A percentile compares a stretch with the other conserved stretches of the same genome.
phyloP scores from a whole-genome alignment of 805 yeast species.

The Nakazawaea holstii region DNA sequence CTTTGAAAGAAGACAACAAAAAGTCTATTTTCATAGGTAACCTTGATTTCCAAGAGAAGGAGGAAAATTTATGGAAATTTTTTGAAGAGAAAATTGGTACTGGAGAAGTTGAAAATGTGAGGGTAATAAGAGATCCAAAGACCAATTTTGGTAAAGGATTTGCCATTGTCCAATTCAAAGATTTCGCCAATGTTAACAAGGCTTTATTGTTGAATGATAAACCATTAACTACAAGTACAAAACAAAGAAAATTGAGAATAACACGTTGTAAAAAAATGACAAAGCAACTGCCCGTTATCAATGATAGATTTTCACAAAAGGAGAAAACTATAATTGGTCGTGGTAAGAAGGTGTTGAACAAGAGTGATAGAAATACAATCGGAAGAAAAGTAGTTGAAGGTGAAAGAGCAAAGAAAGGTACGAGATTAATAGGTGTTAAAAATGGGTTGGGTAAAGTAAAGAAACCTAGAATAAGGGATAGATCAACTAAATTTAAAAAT shows the following conservation, averaged over 20 bases:
- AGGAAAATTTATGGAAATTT: constrained; percentile 82
- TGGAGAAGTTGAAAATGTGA: constrained; percentile 73
- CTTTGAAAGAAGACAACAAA: constrained; percentile 77
- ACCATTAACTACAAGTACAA: constrained; percentile 36
- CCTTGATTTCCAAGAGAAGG: constrained; percentile 86
- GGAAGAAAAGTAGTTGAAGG: constrained; percentile 69
- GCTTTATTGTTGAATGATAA: constrained; percentile 77
- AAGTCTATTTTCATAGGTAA: constrained; percentile 90
- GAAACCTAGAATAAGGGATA: constrained; percentile 55
- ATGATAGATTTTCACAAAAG: constrained; percentile 43
- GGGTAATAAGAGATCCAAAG: constrained; percentile 87
- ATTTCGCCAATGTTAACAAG: constrained; percentile 65
- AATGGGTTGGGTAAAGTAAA: constrained; percentile 45
- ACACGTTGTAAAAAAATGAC: constrained; percentile 54
- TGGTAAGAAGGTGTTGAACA: constrained; percentile 69
- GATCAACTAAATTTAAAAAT: constrained; percentile 46
- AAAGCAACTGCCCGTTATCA: constrained; percentile 15
- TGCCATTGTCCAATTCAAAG: constrained; percentile 89
- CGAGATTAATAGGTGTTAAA: constrained; percentile 52
- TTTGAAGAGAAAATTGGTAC: constrained; percentile 54
- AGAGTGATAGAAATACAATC: constrained; percentile 68
- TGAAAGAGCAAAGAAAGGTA: constrained; percentile 69
- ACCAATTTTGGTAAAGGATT: constrained; percentile 97
- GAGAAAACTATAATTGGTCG: constrained; percentile 79
- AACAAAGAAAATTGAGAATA: constrained; percentile 66